Percentiles rank a stretch among this genome's conserved stretches.
phyloP scores from a whole-genome alignment of 2,329 filamentous ascomycete species.

The Talaromyces sp. region DNA sequence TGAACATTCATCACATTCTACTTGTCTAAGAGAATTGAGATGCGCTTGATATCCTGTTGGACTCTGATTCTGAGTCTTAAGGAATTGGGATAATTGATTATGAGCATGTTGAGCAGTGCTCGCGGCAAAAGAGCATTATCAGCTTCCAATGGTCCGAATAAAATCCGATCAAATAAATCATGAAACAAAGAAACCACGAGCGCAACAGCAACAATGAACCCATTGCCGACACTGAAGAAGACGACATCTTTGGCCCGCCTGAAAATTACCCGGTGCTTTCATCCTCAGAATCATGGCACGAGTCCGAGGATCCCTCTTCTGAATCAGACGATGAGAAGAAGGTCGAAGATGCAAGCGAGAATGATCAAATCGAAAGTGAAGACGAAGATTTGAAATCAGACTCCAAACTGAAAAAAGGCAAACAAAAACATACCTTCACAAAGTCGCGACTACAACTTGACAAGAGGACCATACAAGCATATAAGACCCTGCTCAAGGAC shows the following conservation, averaged over 20 bases:
- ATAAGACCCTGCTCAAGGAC: conserved; percentile 54
- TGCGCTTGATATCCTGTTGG: not conserved
- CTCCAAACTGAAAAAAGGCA: not conserved
- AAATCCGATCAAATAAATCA: not conserved
- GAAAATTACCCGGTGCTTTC: conserved; percentile 1
- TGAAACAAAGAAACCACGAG: conserved; percentile 10
- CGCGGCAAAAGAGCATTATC: not conserved
- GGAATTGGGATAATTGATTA: not conserved
- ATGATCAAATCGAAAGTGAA: not conserved
- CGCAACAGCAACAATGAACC: conserved; percentile 41
- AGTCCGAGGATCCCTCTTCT: conserved; percentile 1
- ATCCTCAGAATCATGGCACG: conserved; percentile 11
- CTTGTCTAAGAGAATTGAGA: not conserved
- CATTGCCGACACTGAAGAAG: conserved; percentile 4
- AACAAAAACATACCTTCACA: not conserved
- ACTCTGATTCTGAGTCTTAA: not conserved
- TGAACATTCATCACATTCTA: not conserved
- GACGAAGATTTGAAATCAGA: not conserved
- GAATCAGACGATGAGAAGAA: not conserved
- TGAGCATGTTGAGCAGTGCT: not conserved
- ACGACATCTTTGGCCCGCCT: not conserved
- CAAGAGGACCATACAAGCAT: conserved; percentile 42
- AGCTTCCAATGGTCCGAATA: not conserved
- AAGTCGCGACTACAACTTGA: conserved; percentile 1
- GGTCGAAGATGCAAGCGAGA: not conserved